Base-by-base conservation (phyloP, 2,329 filamentous ascomycete genomes). In the Xenoacremonium recifei region DNA sequence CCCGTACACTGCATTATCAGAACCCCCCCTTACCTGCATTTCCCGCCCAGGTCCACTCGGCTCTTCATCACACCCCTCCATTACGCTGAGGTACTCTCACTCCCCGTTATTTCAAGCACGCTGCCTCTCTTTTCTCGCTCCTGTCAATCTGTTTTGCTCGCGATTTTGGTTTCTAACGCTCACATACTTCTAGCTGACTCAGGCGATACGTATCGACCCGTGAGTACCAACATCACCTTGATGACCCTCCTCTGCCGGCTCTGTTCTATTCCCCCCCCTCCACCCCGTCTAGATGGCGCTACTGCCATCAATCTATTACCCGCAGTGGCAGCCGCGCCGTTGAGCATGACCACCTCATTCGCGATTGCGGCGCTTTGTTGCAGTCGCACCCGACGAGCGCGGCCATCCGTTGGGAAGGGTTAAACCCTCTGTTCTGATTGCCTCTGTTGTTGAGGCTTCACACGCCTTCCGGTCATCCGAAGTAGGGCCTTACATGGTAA, bases 141-240 rank as follows among this genome's bases (percentile, higher is more conserved):
- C 45, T 50, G 48, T 46, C 42, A 34, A 51, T 55, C 44, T 53
- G 50, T 54, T 45, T 50, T 56, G 48, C 45, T 49, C 42, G 39
- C 45, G 50, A 47, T 47, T 50, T 49, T 47, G 45, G 35, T 49
- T 53, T 51, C 50, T 58, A 51, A 54, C 45, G 44, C 46, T 57
- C 49, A 62, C 71, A 69, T 76, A 59, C 52, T 66, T 66, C 58
- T 65, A 81, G 78, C 78, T 64, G 78, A 81, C 59, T 73, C 75
- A 57, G 75, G 75, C 66, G 77, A 82, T 60, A 81, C 69, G 51
- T 82, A 81, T 65, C 76, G 78, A 64, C 76, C 77, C 60, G 78
- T 77, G 67, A 77, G 75, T 75, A 51, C 44, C 42, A 40, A n/a
- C 39, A 9, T 20, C 5, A 5, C 16, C 16, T 34, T 20, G 18